phyloP scores from a whole-genome alignment of 2,329 filamentous ascomycete species.

The Ophiostoma novo-ulmi region DNA sequence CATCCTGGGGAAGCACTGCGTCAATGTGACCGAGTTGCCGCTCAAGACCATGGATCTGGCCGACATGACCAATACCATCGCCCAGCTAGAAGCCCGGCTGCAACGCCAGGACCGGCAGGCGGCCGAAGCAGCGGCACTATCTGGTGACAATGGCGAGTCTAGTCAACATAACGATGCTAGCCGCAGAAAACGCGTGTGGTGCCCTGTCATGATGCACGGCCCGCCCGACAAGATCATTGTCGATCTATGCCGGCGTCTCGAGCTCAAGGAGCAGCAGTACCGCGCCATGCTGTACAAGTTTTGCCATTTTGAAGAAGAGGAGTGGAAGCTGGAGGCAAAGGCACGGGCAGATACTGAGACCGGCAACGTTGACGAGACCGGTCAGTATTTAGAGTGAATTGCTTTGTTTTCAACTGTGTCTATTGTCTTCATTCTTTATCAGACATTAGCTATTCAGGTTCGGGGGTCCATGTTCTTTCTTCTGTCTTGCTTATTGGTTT shows the following conservation, averaged over 20 bases:
- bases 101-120: background rate
- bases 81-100: background rate
- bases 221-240: background rate
- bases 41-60: background rate
- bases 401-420: no score
- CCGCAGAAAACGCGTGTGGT: conserved; percentile 2
- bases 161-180: background rate
- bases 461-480: no score
- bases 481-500: no score
- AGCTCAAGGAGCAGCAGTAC: conserved; percentile 11
- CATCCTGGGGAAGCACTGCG: conserved; percentile 18
- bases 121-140: background rate
- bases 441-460: no score
- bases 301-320: background rate
- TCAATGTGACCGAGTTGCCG: conserved; percentile 10
- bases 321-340: background rate
- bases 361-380: background rate
- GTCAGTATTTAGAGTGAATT: background rate
- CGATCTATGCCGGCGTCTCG: background rate
- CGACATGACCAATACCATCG: background rate
- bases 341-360: background rate
- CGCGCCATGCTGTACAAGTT: background rate
- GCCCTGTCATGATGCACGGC: conserved; percentile 2
- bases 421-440: no score
- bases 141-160: background rate